Percentiles rank a stretch among this genome's conserved stretches.
Evolutionary conservation across 768 basidiomycete genomes (phyloP).

Genomic region (Roridomyces roridus): DNA sequence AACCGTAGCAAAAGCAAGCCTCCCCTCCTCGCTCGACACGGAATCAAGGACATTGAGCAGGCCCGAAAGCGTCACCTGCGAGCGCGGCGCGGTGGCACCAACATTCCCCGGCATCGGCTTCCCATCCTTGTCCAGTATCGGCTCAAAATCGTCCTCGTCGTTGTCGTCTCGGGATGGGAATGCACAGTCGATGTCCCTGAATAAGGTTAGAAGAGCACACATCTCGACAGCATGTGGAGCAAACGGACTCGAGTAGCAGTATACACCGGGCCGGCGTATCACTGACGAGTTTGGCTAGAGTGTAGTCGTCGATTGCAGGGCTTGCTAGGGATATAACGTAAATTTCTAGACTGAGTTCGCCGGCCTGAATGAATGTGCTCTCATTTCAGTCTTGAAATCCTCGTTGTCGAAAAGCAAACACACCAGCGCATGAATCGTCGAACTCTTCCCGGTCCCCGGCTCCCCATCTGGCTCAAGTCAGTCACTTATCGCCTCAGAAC

Average conservation of each 20-base stretch:
- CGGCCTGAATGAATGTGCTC: conserved; percentile 6
- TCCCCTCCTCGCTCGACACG: conserved; percentile 15
- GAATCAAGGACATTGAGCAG: conserved; percentile 12
- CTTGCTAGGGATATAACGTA: conserved; percentile 16
- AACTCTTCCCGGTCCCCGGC: conserved; percentile 23
- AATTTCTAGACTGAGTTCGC: conserved; percentile 21
- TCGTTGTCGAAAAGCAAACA: neutral
- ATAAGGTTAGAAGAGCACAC: too few species aligned
- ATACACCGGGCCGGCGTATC: conserved; percentile 21
- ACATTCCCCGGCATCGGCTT: neutral
- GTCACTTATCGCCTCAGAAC: too few species aligned
- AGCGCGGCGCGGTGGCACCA: neutral
- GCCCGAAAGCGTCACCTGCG: conserved; percentile 7
- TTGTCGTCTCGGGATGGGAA: conserved; percentile 12
- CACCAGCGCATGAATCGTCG: conserved; percentile 14
- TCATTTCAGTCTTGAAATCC: neutral
- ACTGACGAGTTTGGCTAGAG: conserved; percentile 15
- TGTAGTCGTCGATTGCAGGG: conserved; percentile 18
- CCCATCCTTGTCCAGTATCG: conserved; percentile 13
- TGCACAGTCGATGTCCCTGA: conserved; percentile 23
- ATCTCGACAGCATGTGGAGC: neutral
- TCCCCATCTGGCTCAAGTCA: conserved; percentile 10
- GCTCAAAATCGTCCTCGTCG: conserved; percentile 12
- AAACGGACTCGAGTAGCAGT: conserved; percentile 16
- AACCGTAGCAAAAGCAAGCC: conserved; percentile 11